A percentile compares a stretch with the other conserved stretches of the same genome.
These are phyloP conservation scores for Cytospora piceicola DNA, from an alignment of 2,329 filamentous ascomycete species.

Conservation along the genomic window DNA sequence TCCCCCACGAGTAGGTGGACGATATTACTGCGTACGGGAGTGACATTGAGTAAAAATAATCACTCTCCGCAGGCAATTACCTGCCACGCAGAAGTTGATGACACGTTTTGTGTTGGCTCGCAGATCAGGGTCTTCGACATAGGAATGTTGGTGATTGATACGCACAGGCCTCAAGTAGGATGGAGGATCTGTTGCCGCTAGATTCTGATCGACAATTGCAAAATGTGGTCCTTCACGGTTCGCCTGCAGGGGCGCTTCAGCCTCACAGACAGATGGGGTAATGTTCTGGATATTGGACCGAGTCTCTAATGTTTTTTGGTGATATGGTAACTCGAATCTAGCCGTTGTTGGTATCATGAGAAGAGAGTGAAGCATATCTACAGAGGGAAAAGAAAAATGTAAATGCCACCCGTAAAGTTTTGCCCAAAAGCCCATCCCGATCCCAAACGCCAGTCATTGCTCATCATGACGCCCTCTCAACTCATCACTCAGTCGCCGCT, in stretches of 20 bases:
- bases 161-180: conserved; percentile 11
- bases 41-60: no score
- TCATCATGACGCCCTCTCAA: conserved; percentile 1
- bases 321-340: neutral
- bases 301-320: neutral
- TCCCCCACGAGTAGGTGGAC: no score
- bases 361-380: conserved; percentile 15
- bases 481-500: neutral
- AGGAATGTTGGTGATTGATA: neutral
- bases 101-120: neutral
- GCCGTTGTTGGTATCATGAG: conserved; percentile 23
- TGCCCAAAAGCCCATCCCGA: neutral
- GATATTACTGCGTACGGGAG: no score
- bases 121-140: neutral
- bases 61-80: neutral
- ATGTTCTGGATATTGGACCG: neutral
- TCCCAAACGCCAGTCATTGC: conserved; percentile 10
- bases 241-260: neutral
- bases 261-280: neutral
- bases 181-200: neutral
- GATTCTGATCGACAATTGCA: neutral
- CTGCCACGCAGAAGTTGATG: conserved; percentile 1
- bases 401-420: neutral
- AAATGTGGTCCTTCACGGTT: neutral
- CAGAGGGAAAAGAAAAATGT: neutral